Evolutionary conservation across 352 stramenopile species (phyloP).

Genomic region (Lagenidium giganteum): DNA sequence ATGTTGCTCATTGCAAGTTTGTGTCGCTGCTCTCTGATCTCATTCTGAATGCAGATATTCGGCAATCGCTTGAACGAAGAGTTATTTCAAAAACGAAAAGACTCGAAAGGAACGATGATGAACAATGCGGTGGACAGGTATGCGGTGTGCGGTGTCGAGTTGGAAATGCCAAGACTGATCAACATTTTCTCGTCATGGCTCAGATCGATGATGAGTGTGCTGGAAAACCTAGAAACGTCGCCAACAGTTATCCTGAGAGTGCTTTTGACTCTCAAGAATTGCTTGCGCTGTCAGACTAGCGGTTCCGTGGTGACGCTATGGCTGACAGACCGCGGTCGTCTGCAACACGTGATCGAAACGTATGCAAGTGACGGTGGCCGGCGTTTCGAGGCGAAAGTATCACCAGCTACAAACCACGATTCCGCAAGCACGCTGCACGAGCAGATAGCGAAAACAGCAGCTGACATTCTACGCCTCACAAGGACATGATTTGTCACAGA

Average conservation of each 20-base stretch:
- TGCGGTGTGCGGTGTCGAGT: too few relatives aligned
- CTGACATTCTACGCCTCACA: conserved; percentile 35
- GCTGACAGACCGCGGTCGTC: conserved; percentile 16
- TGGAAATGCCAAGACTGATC: too few relatives aligned
- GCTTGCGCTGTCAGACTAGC: conserved; percentile 36
- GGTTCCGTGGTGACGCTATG: too few relatives aligned
- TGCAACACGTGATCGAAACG: conserved; percentile 6
- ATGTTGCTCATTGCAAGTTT: not conserved
- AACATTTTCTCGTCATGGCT: too few relatives aligned
- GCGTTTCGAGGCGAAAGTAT: conserved; percentile 1
- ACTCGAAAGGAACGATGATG: too few relatives aligned
- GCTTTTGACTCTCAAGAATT: conserved; percentile 55
- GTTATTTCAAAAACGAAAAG: too few relatives aligned
- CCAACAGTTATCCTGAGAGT: conserved; percentile 34
- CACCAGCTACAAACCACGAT: not conserved
- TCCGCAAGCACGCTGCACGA: conserved; percentile 15
- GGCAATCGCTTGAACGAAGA: conserved; percentile 45
- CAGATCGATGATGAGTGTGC: not conserved
- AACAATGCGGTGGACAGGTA: too few relatives aligned
- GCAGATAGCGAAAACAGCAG: conserved; percentile 43
- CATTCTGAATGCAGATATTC: conserved; percentile 48
- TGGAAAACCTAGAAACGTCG: not conserved
- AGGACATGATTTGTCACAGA: too few relatives aligned
- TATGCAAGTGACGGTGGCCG: too few relatives aligned
- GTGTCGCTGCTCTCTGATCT: too few relatives aligned